These are phyloP conservation scores for Colletotrichum tofieldiae DNA, from an alignment of 2,329 filamentous ascomycete genomes.

Conservation along the genomic window DNA sequence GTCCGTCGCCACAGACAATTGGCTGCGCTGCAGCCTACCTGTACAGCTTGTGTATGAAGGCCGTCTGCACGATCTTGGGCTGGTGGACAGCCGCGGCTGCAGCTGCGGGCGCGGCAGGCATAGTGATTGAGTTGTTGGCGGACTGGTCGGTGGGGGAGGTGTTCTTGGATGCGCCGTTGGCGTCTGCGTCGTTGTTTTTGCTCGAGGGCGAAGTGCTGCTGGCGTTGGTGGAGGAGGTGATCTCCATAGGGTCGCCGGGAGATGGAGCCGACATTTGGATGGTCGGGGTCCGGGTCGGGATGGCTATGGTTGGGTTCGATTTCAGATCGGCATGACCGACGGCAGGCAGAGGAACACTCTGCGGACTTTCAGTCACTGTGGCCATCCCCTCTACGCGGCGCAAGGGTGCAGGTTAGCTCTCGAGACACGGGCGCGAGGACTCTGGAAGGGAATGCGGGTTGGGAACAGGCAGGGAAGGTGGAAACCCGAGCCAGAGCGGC, in stretches of 20 bases:
- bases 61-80: slow-evolving; percentile 97
- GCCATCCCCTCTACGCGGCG: slow-evolving; percentile 64
- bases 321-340: slow-evolving; percentile 62
- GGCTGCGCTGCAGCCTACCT: slow-evolving; percentile 74
- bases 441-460: slow-evolving; percentile 34
- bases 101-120: slow-evolving; percentile 67
- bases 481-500: slow-evolving; percentile 41
- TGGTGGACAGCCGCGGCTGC: slow-evolving; percentile 86
- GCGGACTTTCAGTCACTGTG: slow-evolving; percentile 66
- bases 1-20: slow-evolving; percentile 1
- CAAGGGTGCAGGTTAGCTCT: slow-evolving; percentile 44
- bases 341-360: slow-evolving; percentile 58
- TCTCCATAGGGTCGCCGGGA: slow-evolving; percentile 74
- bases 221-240: slow-evolving; percentile 68
- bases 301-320: slow-evolving; percentile 66
- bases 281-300: slow-evolving; percentile 69
- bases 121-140: slow-evolving; percentile 55
- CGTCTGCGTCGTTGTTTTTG: slow-evolving; percentile 44
- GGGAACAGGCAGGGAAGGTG: slow-evolving; percentile 5
- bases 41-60: slow-evolving; percentile 99
- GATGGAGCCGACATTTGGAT: slow-evolving; percentile 73
- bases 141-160: slow-evolving; percentile 58
- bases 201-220: slow-evolving; percentile 29
- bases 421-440: slow-evolving; percentile 36
- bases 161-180: slow-evolving; percentile 53